Base-by-base conservation (phyloP, 2,329 filamentous ascomycete species). In the Elsinoe arachidis region DNA sequence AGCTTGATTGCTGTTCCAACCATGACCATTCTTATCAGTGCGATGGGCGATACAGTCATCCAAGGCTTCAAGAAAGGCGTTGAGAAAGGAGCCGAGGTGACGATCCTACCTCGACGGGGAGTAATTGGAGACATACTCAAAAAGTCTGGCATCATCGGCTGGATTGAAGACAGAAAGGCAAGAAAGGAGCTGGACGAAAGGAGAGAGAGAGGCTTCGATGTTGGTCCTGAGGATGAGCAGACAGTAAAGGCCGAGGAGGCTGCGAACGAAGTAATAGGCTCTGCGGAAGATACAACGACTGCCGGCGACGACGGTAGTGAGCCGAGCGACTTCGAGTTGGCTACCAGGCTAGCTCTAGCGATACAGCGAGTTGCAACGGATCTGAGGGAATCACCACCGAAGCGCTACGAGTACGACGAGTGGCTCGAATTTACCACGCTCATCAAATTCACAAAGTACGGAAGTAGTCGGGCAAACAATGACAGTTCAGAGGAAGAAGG, bases 351-450 rank as follows among this genome's bases (percentile, higher is more conserved):
- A 9, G 82, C 88, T 1, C 78, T 83, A 34, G 85, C 87, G 61
- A 93, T 96, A 57, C 76, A 81, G 12, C 76, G 75, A 23, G 81
- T 88, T 1, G 82, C 83, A 1, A 74, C 80, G 49, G 82, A 93
- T 66, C 73, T 87, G 34, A 79, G 80, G 15, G 70, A 75, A 44
- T 70, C 77, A 3, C 78, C 80, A 1, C 76, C 79, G 0, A 84
- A 83, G 57, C 79, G 78, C 56, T 96, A 96, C 68, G 78, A 76
- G 0, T 96, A 90, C 61, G 83, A 90, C 63, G 86, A 95, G 67
- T 95, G 90, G 91, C 86, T 87, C 0, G 88, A 88, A 74, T 93
- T 89, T 64, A 84, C 91, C 6, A 80, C 82, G 19, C 77, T 96
- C 33, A 87, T 95, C 37, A 75, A 80, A 1, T 84, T 84, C 62